These are phyloP conservation scores for Strobilomyces confusus DNA, from an alignment of 768 basidiomycete species.

Conservation along the genomic window DNA sequence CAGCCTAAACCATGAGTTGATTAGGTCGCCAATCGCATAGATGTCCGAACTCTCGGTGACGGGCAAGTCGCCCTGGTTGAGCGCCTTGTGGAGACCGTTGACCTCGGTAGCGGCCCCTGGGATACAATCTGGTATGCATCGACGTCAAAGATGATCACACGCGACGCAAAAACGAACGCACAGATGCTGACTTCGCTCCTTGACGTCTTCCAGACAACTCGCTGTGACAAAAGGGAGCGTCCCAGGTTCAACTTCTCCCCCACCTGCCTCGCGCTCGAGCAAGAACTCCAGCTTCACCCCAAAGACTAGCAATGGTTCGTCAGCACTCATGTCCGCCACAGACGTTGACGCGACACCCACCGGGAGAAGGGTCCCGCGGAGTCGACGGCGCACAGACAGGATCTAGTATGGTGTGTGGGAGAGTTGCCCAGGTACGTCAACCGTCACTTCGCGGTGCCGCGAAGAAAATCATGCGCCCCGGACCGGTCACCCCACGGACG, in stretches of 20 bases:
- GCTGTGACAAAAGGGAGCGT: constrained; percentile 64
- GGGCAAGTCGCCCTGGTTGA: constrained; percentile 70
- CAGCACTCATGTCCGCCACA: not conserved
- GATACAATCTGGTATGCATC: constrained; percentile 59
- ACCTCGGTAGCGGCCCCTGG: constrained; percentile 73
- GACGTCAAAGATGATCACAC: not conserved
- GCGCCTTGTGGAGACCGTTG: constrained; percentile 63
- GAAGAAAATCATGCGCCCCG: no score
- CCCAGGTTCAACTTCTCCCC: constrained; percentile 47
- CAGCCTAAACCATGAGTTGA: constrained; percentile 84
- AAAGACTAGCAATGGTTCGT: constrained; percentile 46
- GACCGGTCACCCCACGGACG: no score
- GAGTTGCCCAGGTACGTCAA: constrained; percentile 76
- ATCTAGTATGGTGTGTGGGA: constrained; percentile 70
- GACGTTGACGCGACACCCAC: constrained; percentile 37
- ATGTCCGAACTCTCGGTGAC: constrained; percentile 63
- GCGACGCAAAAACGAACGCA: constrained; percentile 35
- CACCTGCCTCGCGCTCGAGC: constrained; percentile 58
- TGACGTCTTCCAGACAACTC: constrained; percentile 65
- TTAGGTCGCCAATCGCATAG: constrained; percentile 76
- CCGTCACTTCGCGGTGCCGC: constrained; percentile 72
- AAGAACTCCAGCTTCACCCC: constrained; percentile 73
- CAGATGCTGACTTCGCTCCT: constrained; percentile 82
- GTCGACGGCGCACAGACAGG: constrained; percentile 44
- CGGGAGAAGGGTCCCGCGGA: constrained; percentile 71